Evolutionary conservation across 805 yeast genomes (phyloP).

Genomic region (Pichia insulana): DNA sequence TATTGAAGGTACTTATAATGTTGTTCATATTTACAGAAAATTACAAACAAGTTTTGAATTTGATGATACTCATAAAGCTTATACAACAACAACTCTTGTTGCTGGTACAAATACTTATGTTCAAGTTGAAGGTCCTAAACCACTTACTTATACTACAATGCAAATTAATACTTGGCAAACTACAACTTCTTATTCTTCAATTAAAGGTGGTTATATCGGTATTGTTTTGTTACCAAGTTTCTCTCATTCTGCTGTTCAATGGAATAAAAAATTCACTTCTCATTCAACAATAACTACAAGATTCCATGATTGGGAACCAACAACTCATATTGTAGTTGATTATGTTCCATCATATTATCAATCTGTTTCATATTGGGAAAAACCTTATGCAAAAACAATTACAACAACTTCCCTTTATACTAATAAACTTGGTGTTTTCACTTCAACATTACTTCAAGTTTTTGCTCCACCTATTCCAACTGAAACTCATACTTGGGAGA

Average conservation of each 20-base stretch:
- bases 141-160: background rate
- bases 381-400: constrained; percentile 2
- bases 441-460: constrained; percentile 4
- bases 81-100: background rate
- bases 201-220: background rate
- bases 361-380: constrained; percentile 7
- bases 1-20: background rate
- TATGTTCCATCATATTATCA: constrained; percentile 6
- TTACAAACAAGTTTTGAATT: background rate
- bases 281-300: background rate
- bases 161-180: background rate
- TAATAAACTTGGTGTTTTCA: constrained; percentile 3
- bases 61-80: background rate
- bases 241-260: background rate
- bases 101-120: background rate
- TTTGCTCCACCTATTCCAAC: constrained; percentile 2
- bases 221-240: constrained; percentile 1
- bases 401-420: background rate
- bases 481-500: background rate
- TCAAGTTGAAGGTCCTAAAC: constrained; percentile 1
- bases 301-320: background rate
- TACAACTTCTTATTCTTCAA: background rate
- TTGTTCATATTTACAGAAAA: constrained; percentile 1
- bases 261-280: constrained; percentile 1
- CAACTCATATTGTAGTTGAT: background rate